These are phyloP conservation scores for Fusarium penzigii DNA, from an alignment of 2,329 filamentous ascomycete genomes.

Conservation along the genomic window DNA sequence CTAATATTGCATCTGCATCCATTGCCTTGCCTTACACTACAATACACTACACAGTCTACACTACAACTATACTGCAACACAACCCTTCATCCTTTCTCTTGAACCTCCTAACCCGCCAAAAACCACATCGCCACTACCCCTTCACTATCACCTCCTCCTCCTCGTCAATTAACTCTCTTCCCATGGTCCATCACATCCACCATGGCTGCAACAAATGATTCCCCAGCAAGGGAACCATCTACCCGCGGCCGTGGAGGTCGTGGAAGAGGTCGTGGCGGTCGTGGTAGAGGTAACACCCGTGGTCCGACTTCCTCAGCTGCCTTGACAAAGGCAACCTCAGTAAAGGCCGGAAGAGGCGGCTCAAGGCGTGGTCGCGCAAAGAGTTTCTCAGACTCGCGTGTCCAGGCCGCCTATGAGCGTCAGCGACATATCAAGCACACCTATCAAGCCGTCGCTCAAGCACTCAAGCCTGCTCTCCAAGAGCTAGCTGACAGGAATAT, in stretches of 20 bases:
- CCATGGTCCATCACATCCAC: constrained; percentile 34
- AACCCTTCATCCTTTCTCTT: no score
- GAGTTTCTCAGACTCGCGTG: constrained; percentile 53
- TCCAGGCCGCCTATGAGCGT: constrained; percentile 62
- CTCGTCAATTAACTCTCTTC: constrained; percentile 9
- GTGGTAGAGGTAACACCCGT: constrained; percentile 28
- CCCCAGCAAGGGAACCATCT: constrained; percentile 38
- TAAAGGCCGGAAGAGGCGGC: constrained; percentile 41
- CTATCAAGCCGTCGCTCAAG: constrained; percentile 63
- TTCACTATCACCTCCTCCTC: constrained; percentile 1
- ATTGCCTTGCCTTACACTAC: constrained; percentile 14
- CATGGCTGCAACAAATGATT: constrained; percentile 43
- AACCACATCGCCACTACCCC: no score
- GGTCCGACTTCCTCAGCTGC: constrained; percentile 30
- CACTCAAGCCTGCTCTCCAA: constrained; percentile 64
- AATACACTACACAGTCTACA: constrained; percentile 7
- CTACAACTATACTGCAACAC: no score
- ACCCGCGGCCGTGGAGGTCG: constrained; percentile 39
- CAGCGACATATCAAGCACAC: constrained; percentile 66
- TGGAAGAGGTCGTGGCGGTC: constrained; percentile 32
- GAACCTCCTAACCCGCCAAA: background rate
- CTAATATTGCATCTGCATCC: constrained; percentile 2
- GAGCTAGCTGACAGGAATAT: constrained; percentile 64
- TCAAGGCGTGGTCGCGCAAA: constrained; percentile 55
- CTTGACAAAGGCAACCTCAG: constrained; percentile 34